Evolutionary conservation across 2,329 filamentous ascomycete species (phyloP), one percentile per base, ranked within the genome.

Genomic region (Cylindrodendrum hubeiense): DNA sequence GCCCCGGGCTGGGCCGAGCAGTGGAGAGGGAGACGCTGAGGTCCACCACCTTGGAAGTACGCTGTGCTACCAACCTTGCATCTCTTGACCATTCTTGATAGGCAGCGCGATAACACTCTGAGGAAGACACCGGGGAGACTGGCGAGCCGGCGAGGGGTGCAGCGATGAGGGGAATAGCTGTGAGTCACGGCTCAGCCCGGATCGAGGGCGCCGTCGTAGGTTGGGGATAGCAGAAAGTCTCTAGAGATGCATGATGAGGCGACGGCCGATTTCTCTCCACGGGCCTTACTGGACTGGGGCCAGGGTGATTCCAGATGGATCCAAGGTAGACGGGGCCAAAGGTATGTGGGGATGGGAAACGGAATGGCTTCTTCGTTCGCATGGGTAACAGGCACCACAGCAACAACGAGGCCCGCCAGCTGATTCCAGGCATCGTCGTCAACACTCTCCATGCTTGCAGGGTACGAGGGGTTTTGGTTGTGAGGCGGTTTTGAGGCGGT

Each of bases 271-370:
- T 73, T 72, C 34, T 28, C 28, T 53, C 30, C 39, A 13, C 41
- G 41, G 50, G 33, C 61, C 61, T 60, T 30, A 26, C 24, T 22
- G 39, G 33, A 28, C 41, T 46, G 17, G 56, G 69, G 63, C 64
- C 58, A 53, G 66, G 64, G 55, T 64, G 59, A 63, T 66, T 72
- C 64, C 66, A 72, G 67, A 71, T 63, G 67, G 64, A 67, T 53
- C 67, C 43, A 53, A 53, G 39, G 34, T 52, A 22, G 60, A n/a
- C 43, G 33, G 44, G 47, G 43, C 41, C 65, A 33, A 60, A 52
- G n/a, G 24, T 54, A 12, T 46, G 54, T 60, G 61, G 49, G 33
- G 47, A 50, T 46, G 24, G 10, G 41, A 39, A 28, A 55, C 41
- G 47, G 58, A 68, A 64, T 53, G 37, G 41, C 55, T 72, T 37